Conservation (phyloP, 805 yeast species). For the Candida saitoana region DNA sequence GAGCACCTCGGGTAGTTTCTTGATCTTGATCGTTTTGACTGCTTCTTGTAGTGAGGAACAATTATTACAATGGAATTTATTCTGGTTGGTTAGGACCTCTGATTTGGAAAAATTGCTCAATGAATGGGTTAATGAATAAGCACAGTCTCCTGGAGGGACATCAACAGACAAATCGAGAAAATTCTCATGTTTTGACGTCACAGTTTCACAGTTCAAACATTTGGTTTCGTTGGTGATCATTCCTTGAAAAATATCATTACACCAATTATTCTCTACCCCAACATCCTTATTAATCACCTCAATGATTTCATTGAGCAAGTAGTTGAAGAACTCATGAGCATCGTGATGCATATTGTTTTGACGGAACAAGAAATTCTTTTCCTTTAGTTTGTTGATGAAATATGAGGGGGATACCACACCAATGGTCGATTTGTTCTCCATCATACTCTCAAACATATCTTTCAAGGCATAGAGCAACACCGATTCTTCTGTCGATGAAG, state of each 20-base stretch:
- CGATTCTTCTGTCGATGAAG: constrained; percentile 25
- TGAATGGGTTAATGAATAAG: constrained; percentile 69
- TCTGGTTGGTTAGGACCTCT: constrained; percentile 80
- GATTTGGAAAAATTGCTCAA: constrained; percentile 77
- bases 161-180: constrained; percentile 87
- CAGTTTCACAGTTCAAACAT: constrained; percentile 84
- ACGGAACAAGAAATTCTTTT: constrained; percentile 79
- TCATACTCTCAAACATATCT: constrained; percentile 81
- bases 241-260: constrained; percentile 80
- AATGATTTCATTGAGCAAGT: constrained; percentile 62
- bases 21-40: constrained; percentile 79
- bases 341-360: constrained; percentile 92
- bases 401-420: constrained; percentile 85
- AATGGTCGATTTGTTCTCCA: constrained; percentile 60
- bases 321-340: constrained; percentile 94
- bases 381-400: constrained; percentile 71
- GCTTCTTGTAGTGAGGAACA: constrained; percentile 94
- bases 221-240: constrained; percentile 79
- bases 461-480: constrained; percentile 57
- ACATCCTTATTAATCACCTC: constrained; percentile 51
- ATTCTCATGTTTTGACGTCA: constrained; percentile 76
- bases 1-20: constrained; percentile 69
- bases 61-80: constrained; percentile 88
- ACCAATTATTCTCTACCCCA: constrained; percentile 39
- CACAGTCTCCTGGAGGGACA: constrained; percentile 55